Conservation (phyloP, 139 green algal species). For the Chlorella sp. region DNA sequence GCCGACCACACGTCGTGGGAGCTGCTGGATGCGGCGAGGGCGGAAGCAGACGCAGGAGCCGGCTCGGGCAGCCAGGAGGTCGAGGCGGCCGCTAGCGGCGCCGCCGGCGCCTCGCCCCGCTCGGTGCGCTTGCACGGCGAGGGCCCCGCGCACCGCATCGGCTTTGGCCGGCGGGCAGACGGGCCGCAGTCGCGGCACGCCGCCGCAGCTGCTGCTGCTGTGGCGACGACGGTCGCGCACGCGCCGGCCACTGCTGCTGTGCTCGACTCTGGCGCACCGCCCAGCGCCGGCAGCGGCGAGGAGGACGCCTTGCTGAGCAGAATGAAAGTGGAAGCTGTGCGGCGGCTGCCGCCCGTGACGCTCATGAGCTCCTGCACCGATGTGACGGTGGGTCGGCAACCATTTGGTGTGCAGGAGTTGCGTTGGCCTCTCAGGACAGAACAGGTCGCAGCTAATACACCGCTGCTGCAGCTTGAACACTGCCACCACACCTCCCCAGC, state of each 20-base stretch:
- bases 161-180: conserved; percentile 19
- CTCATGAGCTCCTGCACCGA: conserved; percentile 60
- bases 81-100: neutral
- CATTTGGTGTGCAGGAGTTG: too few species aligned
- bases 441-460: too few species aligned
- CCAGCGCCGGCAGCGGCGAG: neutral
- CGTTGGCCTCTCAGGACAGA: too few species aligned
- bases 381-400: conserved; percentile 49
- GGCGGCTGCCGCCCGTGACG: conserved; percentile 50
- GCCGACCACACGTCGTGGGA: too few species aligned
- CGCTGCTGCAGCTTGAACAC: too few species aligned
- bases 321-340: conserved; percentile 29
- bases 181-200: too few species aligned
- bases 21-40: neutral
- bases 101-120: neutral
- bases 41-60: neutral
- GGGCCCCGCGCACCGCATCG: conserved; percentile 49
- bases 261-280: neutral
- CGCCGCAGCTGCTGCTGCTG: neutral
- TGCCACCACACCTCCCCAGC: too few species aligned
- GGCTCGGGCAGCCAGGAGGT: neutral
- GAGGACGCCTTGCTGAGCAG: neutral
- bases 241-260: conserved; percentile 12
- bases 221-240: neutral
- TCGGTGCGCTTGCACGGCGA: conserved; percentile 44